These are phyloP conservation scores for Musa itinerans DNA, from an alignment of 176 grass and related monocot genomes.

Conservation along the genomic window DNA sequence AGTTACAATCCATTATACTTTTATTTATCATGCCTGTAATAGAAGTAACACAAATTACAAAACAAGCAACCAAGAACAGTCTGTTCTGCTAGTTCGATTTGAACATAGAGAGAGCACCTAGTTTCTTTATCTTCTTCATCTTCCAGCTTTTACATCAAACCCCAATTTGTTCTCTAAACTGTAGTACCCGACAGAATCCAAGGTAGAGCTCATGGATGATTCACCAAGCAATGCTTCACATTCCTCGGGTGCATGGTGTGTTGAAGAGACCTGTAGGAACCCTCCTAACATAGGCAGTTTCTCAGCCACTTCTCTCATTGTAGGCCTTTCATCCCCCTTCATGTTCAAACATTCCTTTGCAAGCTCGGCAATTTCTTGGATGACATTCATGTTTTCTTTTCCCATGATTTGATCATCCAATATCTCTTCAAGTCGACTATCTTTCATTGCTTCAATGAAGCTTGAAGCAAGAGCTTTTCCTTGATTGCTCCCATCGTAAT, in stretches of 20 bases:
- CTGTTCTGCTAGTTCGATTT: no score
- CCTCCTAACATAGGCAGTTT: neutral
- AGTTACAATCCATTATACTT: no score
- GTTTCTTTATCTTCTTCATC: no score
- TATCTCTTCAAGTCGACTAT: slow-evolving; percentile 7
- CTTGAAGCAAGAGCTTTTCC: slow-evolving; percentile 2
- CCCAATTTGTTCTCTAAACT: no score
- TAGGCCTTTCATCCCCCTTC: slow-evolving; percentile 27
- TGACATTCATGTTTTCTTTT: no score
- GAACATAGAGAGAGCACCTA: no score
- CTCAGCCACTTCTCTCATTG: slow-evolving; percentile 3
- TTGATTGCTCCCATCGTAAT: neutral
- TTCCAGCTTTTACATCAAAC: no score
- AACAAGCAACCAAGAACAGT: no score
- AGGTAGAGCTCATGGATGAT: neutral
- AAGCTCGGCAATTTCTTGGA: slow-evolving; percentile 8
- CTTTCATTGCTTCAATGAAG: slow-evolving; percentile 17
- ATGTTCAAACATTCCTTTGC: slow-evolving; percentile 15
- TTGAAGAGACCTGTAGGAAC: neutral
- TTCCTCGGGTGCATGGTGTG: neutral
- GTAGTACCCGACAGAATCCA: no score
- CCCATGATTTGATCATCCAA: slow-evolving; percentile 18
- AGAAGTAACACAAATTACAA: no score
- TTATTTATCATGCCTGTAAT: no score
- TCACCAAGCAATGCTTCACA: neutral